Conservation (phyloP, 2,329 filamentous ascomycete genomes). For the Fusarium solani-melongenae region DNA sequence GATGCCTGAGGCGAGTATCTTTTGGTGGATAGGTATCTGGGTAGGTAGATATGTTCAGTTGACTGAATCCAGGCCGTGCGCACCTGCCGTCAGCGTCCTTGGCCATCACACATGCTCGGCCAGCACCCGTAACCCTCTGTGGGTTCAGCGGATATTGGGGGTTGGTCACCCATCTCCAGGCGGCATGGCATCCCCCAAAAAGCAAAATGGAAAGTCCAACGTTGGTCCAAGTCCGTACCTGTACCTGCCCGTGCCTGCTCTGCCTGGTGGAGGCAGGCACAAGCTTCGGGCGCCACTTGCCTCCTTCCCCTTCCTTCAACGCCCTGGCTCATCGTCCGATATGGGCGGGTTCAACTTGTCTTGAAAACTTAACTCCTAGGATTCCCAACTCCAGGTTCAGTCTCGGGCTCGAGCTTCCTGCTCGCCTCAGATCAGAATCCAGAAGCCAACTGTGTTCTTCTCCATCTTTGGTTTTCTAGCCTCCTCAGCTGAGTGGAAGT, state of each 20-base stretch:
- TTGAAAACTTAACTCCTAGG: conserved; percentile 16
- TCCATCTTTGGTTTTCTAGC: conserved; percentile 14
- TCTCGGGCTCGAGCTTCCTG: conserved; percentile 33
- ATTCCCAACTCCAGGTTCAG: conserved; percentile 23
- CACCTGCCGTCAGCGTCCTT: conserved; percentile 11
- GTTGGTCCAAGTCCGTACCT: background rate
- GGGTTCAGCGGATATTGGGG: conserved; percentile 1
- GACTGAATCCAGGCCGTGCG: background rate
- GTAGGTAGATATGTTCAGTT: background rate
- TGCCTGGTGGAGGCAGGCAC: background rate
- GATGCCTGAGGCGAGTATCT: background rate
- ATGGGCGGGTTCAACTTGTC: conserved; percentile 13
- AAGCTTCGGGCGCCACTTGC: background rate
- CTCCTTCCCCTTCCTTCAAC: background rate
- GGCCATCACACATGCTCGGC: conserved; percentile 1
- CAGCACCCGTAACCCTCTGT: conserved; percentile 3
- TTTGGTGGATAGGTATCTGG: background rate
- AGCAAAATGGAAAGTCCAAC: background rate
- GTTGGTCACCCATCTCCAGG: background rate
- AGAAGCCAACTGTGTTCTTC: conserved; percentile 8
- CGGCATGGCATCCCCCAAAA: background rate
- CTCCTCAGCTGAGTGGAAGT: conserved; percentile 10
- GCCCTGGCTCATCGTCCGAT: conserved; percentile 31
- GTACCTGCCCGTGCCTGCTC: background rate
- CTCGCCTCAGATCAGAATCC: conserved; percentile 23